Conservation (phyloP, 345 rosid species). For the Microthlaspi erraticum region DNA sequence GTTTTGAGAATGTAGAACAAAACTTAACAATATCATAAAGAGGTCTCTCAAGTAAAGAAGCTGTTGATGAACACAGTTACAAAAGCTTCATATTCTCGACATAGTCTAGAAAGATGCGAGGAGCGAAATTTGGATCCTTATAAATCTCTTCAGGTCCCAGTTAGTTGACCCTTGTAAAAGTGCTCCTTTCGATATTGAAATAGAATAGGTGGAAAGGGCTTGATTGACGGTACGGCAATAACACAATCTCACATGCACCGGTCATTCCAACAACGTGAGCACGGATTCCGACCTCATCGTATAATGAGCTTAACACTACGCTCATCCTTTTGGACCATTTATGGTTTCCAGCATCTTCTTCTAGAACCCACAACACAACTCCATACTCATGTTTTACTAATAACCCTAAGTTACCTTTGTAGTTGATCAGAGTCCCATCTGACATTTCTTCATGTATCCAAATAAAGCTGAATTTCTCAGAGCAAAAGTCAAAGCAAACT, state of each 20-base stretch:
- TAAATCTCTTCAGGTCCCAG: neutral
- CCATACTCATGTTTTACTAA: too few species aligned
- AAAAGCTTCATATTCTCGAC: neutral
- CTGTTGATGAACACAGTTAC: neutral
- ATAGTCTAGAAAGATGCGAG: neutral
- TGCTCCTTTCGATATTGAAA: neutral
- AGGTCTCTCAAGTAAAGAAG: neutral
- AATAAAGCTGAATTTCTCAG: neutral
- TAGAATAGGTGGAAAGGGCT: neutral
- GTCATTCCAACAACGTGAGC: neutral
- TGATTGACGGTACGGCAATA: neutral
- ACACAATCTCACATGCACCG: neutral
- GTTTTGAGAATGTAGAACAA: too few species aligned
- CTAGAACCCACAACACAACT: too few species aligned
- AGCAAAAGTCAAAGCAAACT: conserved; percentile 3
- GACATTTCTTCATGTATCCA: too few species aligned
- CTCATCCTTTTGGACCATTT: too few species aligned
- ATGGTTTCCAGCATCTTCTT: too few species aligned
- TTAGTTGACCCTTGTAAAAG: neutral
- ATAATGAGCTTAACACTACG: too few species aligned
- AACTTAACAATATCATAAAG: too few species aligned
- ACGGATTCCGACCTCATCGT: accelerated
- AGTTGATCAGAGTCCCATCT: neutral
- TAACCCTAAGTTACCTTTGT: neutral
- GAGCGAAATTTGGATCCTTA: too few species aligned